These are phyloP conservation scores for Dictyostelium citrinum DNA, from an alignment of 78 protist species.

Conservation along the genomic window DNA sequence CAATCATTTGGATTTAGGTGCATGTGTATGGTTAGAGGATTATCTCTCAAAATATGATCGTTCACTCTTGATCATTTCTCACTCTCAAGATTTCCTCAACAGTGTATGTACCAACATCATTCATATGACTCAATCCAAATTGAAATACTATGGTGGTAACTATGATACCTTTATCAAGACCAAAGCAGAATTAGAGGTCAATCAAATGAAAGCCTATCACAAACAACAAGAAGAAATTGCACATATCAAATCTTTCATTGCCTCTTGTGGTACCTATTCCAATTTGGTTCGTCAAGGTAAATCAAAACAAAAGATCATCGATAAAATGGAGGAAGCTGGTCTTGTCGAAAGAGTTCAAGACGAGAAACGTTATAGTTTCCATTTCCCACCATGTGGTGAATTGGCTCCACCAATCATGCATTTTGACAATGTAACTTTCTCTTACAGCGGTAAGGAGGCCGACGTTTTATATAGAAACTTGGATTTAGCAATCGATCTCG, in stretches of 20 bases:
- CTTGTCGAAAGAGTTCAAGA: slow-evolving; percentile 81
- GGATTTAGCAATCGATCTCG: slow-evolving; percentile 89
- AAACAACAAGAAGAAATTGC: slow-evolving; percentile 95
- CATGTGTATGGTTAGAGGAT: slow-evolving; percentile 93
- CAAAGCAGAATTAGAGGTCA: slow-evolving; percentile 82
- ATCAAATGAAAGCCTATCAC: slow-evolving; percentile 88
- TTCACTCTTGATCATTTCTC: slow-evolving; percentile 90
- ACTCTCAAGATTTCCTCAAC: slow-evolving; percentile 92
- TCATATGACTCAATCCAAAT: slow-evolving; percentile 78
- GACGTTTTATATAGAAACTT: slow-evolving; percentile 85
- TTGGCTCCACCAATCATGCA: slow-evolving; percentile 93
- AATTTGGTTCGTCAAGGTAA: slow-evolving; percentile 84
- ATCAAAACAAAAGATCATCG: slow-evolving; percentile 70
- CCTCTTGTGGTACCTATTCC: slow-evolving; percentile 80
- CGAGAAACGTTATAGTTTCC: slow-evolving; percentile 79
- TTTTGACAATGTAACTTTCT: slow-evolving; percentile 86
- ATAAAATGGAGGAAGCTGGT: slow-evolving; percentile 93
- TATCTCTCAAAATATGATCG: slow-evolving; percentile 83
- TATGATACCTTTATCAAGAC: slow-evolving; percentile 80
- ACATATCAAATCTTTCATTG: slow-evolving; percentile 92
- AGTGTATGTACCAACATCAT: slow-evolving; percentile 92
- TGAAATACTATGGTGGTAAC: slow-evolving; percentile 89
- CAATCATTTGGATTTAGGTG: slow-evolving; percentile 93
- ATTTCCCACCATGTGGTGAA: slow-evolving; percentile 87
- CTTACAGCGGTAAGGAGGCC: slow-evolving; percentile 89